Evolutionary conservation across 1,284 basidiomycete genomes (phyloP).

Genomic region (Polyporus tsugae): DNA sequence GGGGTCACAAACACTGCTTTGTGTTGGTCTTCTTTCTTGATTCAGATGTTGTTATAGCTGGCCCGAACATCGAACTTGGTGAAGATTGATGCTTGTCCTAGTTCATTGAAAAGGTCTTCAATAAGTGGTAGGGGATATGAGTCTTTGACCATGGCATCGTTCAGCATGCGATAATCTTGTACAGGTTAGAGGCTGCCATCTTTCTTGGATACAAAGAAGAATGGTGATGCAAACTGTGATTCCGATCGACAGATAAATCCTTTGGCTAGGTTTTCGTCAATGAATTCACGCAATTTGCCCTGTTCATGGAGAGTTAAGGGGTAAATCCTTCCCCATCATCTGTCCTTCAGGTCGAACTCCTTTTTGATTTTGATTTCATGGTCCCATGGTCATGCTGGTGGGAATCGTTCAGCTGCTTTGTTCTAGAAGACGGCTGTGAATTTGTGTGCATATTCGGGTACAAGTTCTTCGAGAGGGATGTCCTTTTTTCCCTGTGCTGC

Average conservation of each 20-base stretch:
- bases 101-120: constrained; percentile 5
- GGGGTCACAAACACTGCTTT: constrained; percentile 15
- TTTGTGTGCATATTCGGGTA: not conserved
- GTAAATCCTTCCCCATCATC: not conserved
- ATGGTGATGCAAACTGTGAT: constrained; percentile 37
- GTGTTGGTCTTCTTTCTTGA: constrained; percentile 15
- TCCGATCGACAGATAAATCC: constrained; percentile 28
- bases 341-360: not conserved
- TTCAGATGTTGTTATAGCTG: constrained; percentile 19
- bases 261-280: constrained; percentile 1
- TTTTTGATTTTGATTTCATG: not conserved
- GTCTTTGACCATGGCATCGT: constrained; percentile 45
- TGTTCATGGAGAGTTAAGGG: not conserved
- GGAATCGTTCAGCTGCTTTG: constrained; percentile 10
- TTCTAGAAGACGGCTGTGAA: constrained; percentile 6
- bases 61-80: constrained; percentile 10
- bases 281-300: not conserved
- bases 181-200: constrained; percentile 34
- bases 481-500: constrained; percentile 3
- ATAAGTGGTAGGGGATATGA: constrained; percentile 16
- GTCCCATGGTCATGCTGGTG: not conserved
- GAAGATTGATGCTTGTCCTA: constrained; percentile 12
- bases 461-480: not conserved
- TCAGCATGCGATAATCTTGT: constrained; percentile 30
- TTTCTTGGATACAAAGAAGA: constrained; percentile 49